Evolutionary conservation across 352 stramenopile genomes (phyloP), one percentile per base, ranked within the genome.

Genomic region (Pythium aristosporum): DNA sequence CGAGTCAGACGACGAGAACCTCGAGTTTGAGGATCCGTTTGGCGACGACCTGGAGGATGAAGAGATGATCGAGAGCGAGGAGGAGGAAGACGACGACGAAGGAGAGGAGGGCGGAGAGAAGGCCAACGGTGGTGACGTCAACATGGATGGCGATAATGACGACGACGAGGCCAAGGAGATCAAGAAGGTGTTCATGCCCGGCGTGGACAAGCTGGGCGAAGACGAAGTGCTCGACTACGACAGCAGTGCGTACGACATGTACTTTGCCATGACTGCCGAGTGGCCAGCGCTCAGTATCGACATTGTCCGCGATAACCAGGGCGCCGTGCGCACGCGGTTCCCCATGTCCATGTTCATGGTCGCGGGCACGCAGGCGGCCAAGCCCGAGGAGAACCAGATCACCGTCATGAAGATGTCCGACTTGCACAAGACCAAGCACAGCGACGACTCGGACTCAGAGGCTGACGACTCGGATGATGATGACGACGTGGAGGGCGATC

Each of bases 211-310:
- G 60, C 72, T 99, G 30, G 73, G 80, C 49, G 90, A 98, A 50
- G 94, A 97, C 59, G 90, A 98, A 71, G 83, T 98, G 71, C 86
- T 99, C 41, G 97, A 99, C 79, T 99, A 99, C 83, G 97, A 99
- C 75, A 97, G 91, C 72, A 97, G 85, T 36, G 98, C 98, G 8
- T 99, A 99, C 83, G 96, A 98, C 75, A 99, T 99, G 96, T 98
- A 99, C 81, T 98, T 99, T 73, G 93, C 95, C 37, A 92, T 99
- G 67, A 96, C 88, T 6, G 91, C 96, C 44, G 97, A 99, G 76
- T 99, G 97, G 97, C 97, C 97, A 12, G 97, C 93, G 61, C 84
- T 99, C 23, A 98, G 88, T 69, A 98, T 99, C 68, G 97, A 99
- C 74, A 85, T 99, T 57, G 68, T 99, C 43, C 83, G 82, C 34